Percentiles rank a stretch among this genome's conserved stretches.
phyloP scores from a whole-genome alignment of 2,329 filamentous ascomycete genomes.

The Fusarium citri region DNA sequence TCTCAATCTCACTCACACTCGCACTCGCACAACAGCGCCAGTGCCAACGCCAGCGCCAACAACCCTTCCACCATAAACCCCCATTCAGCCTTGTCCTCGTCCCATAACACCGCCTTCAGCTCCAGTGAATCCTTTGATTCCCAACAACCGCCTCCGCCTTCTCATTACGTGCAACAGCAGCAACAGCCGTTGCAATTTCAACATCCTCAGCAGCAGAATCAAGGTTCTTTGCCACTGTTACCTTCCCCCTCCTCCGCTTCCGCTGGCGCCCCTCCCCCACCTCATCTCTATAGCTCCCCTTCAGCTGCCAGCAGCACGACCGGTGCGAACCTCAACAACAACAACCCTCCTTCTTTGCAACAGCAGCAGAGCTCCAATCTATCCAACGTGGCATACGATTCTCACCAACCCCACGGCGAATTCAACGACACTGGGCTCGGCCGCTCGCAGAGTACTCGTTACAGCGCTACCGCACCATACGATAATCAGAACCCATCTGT shows the following conservation, averaged over 20 bases:
- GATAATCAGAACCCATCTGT: constrained; percentile 54
- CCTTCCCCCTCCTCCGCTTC: constrained; percentile 34
- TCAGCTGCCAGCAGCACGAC: constrained; percentile 43
- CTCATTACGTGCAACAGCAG: constrained; percentile 47
- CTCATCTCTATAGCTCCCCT: constrained; percentile 49
- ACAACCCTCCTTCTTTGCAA: constrained; percentile 48
- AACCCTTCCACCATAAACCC: constrained; percentile 47
- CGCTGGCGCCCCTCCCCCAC: constrained; percentile 42
- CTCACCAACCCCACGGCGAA: constrained; percentile 55
- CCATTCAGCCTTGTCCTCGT: constrained; percentile 60
- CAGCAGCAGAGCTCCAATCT: constrained; percentile 46
- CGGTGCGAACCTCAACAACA: constrained; percentile 42
- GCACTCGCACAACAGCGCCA: constrained; percentile 20
- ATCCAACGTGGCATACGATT: constrained; percentile 48
- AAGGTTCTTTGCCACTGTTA: constrained; percentile 35
- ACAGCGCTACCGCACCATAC: constrained; percentile 52
- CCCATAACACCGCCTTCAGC: constrained; percentile 55
- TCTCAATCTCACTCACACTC: constrained; percentile 24
- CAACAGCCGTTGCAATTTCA: constrained; percentile 44
- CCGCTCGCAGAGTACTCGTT: constrained; percentile 65
- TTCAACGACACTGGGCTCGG: constrained; percentile 58
- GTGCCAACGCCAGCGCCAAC: constrained; percentile 32
- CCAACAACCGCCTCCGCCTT: constrained; percentile 37
- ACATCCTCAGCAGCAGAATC: constrained; percentile 39
- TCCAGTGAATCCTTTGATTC: constrained; percentile 61